Base-by-base conservation (phyloP, 441 rosid genomes). In the Capsella rubella region DNA sequence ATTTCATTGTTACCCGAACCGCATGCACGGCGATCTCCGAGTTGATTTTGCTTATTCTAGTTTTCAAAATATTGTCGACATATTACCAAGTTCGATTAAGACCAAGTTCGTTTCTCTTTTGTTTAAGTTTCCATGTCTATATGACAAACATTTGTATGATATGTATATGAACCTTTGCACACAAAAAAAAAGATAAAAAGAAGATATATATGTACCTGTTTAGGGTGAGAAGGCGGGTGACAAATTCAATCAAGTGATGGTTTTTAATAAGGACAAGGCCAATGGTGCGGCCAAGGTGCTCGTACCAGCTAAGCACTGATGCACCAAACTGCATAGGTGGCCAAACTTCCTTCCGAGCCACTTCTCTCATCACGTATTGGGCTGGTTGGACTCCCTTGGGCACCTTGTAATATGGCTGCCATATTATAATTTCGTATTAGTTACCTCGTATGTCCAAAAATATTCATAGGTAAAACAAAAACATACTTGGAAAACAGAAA, bases 321-420 rank as follows among this genome's bases (percentile, higher is more conserved):
- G 95, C 87, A 12, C 97, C 97, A 34, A 94, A 92, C n/a, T 87
- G 82, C 72, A 94, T 89, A 3, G 71, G 81, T 32, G 99, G 97
- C 97, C 99, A 94, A 51, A 92, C 85, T 15, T 81, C 82, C 75
- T 94, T 79, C 5, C 97, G 97, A 1, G 97, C 97, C 54, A 94
- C 64, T 75, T 66, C 86, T 61, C 86, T 83, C 97, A 94, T 89
- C 21, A 90, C 88, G 27, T 92, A 87, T 63, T 90, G 97, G 1
- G 93, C 84, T 4, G 87, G 84, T n/a, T 79, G 79, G 32, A 56
- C 94, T 9, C 97, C 97, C 56, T 81, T 86, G 0, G 97, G 99
- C 64, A 92, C 91, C 3, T 90, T 84, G 80, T 78, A 89, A 77
- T 82, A 92, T 14, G 97, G 99, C 99, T 94, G 91, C 79, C 65